phyloP scores from a whole-genome alignment of 2,329 filamentous ascomycete genomes.

The Spiromastix sp. region DNA sequence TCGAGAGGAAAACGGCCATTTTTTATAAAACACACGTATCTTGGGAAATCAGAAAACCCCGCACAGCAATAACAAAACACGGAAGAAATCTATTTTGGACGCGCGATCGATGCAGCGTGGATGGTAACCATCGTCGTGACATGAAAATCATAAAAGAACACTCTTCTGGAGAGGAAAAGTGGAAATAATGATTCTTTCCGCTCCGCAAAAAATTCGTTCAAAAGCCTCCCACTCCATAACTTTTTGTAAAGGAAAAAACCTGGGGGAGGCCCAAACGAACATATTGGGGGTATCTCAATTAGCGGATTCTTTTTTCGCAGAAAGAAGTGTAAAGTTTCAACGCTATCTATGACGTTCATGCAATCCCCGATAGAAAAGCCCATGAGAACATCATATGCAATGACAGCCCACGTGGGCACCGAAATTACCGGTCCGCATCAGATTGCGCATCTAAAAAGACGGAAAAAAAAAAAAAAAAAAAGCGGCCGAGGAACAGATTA shows the following conservation, averaged over 20 bases:
- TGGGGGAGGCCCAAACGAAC: constrained; percentile 33
- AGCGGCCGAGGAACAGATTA: constrained; percentile 12
- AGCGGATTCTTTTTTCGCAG: constrained; percentile 34
- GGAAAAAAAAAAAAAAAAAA: constrained; percentile 18
- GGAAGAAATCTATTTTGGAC: constrained; percentile 28
- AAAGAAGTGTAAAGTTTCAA: constrained; percentile 34
- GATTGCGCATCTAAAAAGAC: constrained; percentile 26
- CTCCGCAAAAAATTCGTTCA: constrained; percentile 31
- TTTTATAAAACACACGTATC: too few species aligned
- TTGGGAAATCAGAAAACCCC: too few species aligned
- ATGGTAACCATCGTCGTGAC: constrained; percentile 28
- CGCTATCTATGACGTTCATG: constrained; percentile 40
- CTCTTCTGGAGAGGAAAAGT: constrained; percentile 28
- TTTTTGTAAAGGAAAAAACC: too few species aligned
- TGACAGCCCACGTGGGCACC: constrained; percentile 17
- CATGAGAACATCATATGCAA: constrained; percentile 13
- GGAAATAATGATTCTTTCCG: constrained; percentile 22
- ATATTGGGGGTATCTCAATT: constrained; percentile 38
- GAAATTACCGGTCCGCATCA: constrained; percentile 28
- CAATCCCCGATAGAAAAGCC: constrained; percentile 19
- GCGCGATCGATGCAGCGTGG: constrained; percentile 30
- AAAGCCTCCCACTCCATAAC: constrained; percentile 21
- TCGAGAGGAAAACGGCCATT: too few species aligned
- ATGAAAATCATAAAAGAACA: constrained; percentile 26
- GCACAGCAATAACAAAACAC: constrained; percentile 32